Evolutionary conservation across 495 filamentous ascomycete genomes (phyloP), one percentile per base, ranked within the genome.

Genomic region (Podospora conica): DNA sequence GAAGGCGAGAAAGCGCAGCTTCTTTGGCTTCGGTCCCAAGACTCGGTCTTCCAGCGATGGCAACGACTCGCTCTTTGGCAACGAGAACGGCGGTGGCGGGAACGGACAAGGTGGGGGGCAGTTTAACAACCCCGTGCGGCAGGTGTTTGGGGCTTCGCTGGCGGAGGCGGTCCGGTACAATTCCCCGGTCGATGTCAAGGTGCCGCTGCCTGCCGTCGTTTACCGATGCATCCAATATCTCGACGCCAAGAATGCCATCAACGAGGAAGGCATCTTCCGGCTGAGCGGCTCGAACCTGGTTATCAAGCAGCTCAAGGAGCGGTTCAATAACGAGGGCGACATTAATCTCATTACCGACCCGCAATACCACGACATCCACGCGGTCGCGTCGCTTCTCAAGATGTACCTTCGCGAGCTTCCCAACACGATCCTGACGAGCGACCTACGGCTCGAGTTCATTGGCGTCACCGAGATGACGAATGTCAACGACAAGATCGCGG

Each of bases 161-260:
- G 86, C 87, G 6, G 94, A 98, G 70, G 95, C 95, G 40, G 93
- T 96, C 6, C 84, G 90, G 69, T 90, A 84, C 72, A 91, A 89
- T 67, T 82, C 85, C 15, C 94, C 94, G 8, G 75, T 82, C 54
- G 92, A 90, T 64, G 79, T 90, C 21, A 81, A 81, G 60, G 86
- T 90, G 21, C 86, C 89, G 57, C 80, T 98, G 33, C 95, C 95
- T 9, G 91, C 96, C n/a, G 95, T 98, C 1, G 93, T 97, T 54
- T 98, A 96, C 79, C 90, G 95, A 55, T 97, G 93, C 70, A 90
- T 98, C 67, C 92, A 98, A 74, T 98, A 97, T 75, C 83, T 98
- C 24, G 88, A 91, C 59, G 83, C 87, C 15, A 92, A 96, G 78
- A 86, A 89, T 62, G 96, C 94, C 53, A 84, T 89, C 20, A 82